Evolutionary conservation across 306 rosid genomes (phyloP).

Genomic region (Ceratonia siliqua): DNA sequence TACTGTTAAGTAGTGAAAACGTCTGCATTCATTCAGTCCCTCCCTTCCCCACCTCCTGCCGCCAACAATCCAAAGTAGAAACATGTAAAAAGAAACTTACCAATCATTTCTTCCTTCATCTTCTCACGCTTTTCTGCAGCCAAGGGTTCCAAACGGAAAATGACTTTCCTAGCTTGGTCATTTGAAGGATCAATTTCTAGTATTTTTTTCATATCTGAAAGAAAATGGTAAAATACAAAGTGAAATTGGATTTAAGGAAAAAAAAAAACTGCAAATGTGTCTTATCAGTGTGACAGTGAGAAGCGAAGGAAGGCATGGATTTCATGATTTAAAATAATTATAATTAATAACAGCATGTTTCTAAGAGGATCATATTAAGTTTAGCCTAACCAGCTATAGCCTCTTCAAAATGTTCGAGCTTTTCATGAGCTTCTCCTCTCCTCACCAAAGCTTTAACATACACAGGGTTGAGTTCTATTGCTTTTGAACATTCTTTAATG

Average conservation of each 20-base stretch:
- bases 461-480: constrained; percentile 69
- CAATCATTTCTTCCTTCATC: constrained; percentile 91
- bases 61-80: not conserved
- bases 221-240: not conserved
- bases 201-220: constrained; percentile 70
- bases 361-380: not conserved
- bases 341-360: not conserved
- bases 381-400: constrained; percentile 62
- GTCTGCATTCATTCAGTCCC: too few relatives aligned
- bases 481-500: constrained; percentile 82
- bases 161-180: constrained; percentile 63
- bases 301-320: not conserved
- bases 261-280: not conserved
- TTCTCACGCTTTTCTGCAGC: constrained; percentile 82
- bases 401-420: constrained; percentile 83
- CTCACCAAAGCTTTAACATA: constrained; percentile 73
- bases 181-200: constrained; percentile 78
- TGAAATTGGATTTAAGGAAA: not conserved
- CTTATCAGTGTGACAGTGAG: not conserved
- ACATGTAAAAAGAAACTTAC: constrained; percentile 36
- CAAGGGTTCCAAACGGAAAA: constrained; percentile 65
- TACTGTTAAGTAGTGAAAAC: not conserved
- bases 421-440: constrained; percentile 90
- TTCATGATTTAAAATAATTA: not conserved
- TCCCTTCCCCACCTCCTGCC: not conserved